Percentiles rank a stretch among this genome's conserved stretches.
Conservation (phyloP, 2,329 filamentous ascomycete genomes). For the Beauveria brongniartii region DNA sequence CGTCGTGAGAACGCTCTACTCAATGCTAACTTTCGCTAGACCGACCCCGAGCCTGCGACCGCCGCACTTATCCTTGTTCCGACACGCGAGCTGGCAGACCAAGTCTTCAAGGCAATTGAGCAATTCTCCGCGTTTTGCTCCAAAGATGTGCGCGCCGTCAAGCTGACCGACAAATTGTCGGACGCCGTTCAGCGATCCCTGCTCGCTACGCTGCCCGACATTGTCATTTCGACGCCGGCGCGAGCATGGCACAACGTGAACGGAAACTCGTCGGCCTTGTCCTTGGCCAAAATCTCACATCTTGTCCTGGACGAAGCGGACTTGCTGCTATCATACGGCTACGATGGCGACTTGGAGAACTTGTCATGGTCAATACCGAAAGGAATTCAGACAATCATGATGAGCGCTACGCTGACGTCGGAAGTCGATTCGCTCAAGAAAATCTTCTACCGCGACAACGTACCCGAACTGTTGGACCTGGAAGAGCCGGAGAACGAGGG, state of each 20-base stretch:
- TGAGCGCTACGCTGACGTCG: conserved; percentile 84
- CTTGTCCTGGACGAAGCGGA: conserved; percentile 93
- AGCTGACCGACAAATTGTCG: conserved; percentile 83
- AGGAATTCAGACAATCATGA: conserved; percentile 82
- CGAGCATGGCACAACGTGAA: conserved; percentile 72
- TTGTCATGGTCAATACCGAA: conserved; percentile 72
- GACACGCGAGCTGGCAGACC: conserved; percentile 87
- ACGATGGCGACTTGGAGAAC: conserved; percentile 79
- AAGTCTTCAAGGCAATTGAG: conserved; percentile 73
- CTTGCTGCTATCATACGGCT: conserved; percentile 86
- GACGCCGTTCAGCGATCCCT: conserved; percentile 82
- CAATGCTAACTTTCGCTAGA: conserved; percentile 25
- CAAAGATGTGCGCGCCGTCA: conserved; percentile 73
- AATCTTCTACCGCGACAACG: conserved; percentile 63
- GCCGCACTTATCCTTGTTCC: conserved; percentile 86
- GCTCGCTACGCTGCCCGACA: conserved; percentile 76
- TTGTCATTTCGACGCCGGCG: conserved; percentile 87
- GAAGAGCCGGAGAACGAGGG: conserved; percentile 74
- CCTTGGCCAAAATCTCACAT: conserved; percentile 62
- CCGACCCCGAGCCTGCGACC: conserved; percentile 45
- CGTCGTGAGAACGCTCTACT: too few relatives aligned
- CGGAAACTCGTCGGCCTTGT: conserved; percentile 52
- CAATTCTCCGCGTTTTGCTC: conserved; percentile 74
- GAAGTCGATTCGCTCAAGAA: conserved; percentile 81
- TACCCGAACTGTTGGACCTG: conserved; percentile 71